Evolutionary conservation across 768 basidiomycete genomes (phyloP), one percentile per base, ranked within the genome.

Genomic region (Peribolospora kevripleyi): DNA sequence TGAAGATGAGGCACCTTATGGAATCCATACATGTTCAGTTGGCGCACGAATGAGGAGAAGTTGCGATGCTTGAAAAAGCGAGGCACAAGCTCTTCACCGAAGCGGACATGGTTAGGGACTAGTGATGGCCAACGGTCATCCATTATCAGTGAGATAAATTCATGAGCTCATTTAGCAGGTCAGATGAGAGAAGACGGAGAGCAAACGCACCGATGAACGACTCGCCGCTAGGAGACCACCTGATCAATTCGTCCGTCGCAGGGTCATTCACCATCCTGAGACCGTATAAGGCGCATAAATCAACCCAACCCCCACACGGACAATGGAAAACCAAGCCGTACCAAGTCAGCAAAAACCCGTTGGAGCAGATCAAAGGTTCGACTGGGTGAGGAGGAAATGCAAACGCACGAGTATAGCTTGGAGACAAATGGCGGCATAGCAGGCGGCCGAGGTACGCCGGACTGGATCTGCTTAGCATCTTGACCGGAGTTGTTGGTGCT

Each of bases 11-110:
- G 90, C 50, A 95, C 85, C 71, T 83, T 83, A 74, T 84, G 83
- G 67, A 88, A 87, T 54, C 84, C 84, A 67, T 90, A 93, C 83
- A 88, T 88, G 73, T 90, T 93, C 60, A 90, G 74, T 65, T 93
- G 86, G 10, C 86, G 75, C 13, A 90, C 86, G 62, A 93, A 93
- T 42, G 81, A 83, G 55, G 77, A 76, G 68, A 93, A 97, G 66
- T 91, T 93, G 58, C 82, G 79, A 70, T 97, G 93, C 67, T 98
- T 98, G 78, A 95, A 98, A 79, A 82, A 97, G 47, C 79, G 76
- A 3, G 85, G 85, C 6, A 97, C 76, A 41, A 93, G 77, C 67
- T 91, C 82, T 45, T 78, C 77, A 2, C 85, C 82, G 65, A 97
- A 84, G 39, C 79, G 79, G 66, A 91, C 86, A 62, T 84, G 82